Evolutionary conservation across 495 filamentous ascomycete species (phyloP).

Genomic region (Penicillium maclennaniae): DNA sequence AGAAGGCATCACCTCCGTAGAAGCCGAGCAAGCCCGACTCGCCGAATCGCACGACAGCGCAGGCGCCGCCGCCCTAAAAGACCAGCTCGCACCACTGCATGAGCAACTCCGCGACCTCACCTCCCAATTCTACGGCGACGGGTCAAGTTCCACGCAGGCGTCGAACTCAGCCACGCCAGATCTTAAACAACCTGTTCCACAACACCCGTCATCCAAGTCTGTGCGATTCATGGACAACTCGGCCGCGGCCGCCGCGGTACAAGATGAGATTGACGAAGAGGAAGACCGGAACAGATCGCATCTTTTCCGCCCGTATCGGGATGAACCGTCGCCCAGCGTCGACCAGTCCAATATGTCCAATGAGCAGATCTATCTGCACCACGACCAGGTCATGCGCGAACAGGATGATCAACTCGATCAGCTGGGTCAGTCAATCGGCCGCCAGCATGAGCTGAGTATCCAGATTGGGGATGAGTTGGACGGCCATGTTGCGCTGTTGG

Average conservation of each 20-base stretch:
- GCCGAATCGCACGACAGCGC: conserved; percentile 56
- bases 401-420: conserved; percentile 92
- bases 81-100: conserved; percentile 61
- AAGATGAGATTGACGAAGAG: conserved; percentile 37
- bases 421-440: conserved; percentile 79
- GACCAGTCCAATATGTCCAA: conserved; percentile 71
- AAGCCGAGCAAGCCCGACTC: conserved; percentile 60
- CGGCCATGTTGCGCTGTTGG: conserved; percentile 79
- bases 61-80: conserved; percentile 57
- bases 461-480: conserved; percentile 97
- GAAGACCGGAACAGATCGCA: conserved; percentile 51
- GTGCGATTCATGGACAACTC: conserved; percentile 83
- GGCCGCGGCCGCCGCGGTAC: conserved; percentile 41
- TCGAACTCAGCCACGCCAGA: conserved; percentile 55
- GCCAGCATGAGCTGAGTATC: conserved; percentile 89
- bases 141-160: conserved; percentile 58
- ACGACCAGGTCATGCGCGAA: conserved; percentile 70
- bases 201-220: conserved; percentile 60
- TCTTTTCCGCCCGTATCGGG: conserved; percentile 64
- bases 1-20: conserved; percentile 74
- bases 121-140: conserved; percentile 58
- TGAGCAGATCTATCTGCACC: conserved; percentile 82
- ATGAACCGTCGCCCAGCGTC: conserved; percentile 56
- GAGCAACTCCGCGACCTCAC: conserved; percentile 56
- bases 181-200: conserved; percentile 46